A percentile compares a stretch with the other conserved stretches of the same genome.
Evolutionary conservation across 768 basidiomycete species (phyloP).

Genomic region (Russula vinacea): DNA sequence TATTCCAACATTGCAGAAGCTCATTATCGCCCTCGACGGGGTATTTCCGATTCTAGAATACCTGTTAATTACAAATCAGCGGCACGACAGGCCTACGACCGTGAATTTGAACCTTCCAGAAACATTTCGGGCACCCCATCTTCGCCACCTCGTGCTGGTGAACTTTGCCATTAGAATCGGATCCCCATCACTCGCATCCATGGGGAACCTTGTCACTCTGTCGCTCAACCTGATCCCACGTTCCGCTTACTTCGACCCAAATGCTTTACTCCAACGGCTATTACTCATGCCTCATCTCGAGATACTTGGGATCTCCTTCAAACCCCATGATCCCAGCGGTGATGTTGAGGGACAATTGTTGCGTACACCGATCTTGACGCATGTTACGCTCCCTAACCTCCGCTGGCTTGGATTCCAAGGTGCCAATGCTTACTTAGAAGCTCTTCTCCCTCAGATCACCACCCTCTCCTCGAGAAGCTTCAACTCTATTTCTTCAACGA

Average conservation of each 20-base stretch:
- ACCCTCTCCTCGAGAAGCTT: too few relatives aligned
- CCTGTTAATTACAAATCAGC: not conserved
- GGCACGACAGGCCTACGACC: not conserved
- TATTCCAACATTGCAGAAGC: not conserved
- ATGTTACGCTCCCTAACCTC: too few relatives aligned
- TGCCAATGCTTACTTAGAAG: too few relatives aligned
- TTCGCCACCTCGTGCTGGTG: not conserved
- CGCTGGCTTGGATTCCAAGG: too few relatives aligned
- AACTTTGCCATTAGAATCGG: not conserved
- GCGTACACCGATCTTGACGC: too few relatives aligned
- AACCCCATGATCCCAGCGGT: not conserved
- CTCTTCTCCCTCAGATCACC: too few relatives aligned
- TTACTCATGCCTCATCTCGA: not conserved
- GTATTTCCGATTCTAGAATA: not conserved
- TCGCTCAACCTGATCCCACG: not conserved
- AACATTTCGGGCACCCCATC: not conserved
- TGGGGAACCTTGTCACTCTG: not conserved
- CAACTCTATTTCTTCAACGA: too few relatives aligned
- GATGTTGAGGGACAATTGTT: too few relatives aligned
- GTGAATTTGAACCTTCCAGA: not conserved
- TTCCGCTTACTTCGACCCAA: not conserved
- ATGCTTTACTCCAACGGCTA: not conserved
- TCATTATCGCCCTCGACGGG: not conserved
- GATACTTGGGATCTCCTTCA: not conserved
- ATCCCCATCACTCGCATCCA: not conserved